Evolutionary conservation across 2,329 filamentous ascomycete species (phyloP), one percentile per base, ranked within the genome.

Genomic region (Colletotrichum sp.): DNA sequence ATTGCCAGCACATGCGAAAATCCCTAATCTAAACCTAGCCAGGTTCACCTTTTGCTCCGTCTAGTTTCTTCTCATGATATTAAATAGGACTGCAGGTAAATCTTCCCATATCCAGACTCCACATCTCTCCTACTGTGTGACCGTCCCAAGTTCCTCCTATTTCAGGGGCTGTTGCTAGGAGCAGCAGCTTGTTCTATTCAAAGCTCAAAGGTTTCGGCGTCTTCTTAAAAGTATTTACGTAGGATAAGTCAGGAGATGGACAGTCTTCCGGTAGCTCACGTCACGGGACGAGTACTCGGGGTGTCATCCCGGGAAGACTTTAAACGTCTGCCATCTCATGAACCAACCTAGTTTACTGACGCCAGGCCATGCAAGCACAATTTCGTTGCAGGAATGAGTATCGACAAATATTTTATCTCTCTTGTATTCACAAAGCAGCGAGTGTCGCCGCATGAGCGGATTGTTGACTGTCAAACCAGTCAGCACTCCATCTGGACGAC

Each of bases 361-460:
- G n/a, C 43, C 6, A n/a, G 10, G 8, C 18, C 18, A 21, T 8
- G n/a, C 43, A 48, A 12, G 9, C 18, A 48, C 9, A 21, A 48
- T 21, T 13, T 13, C n/a, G n/a, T 7, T 48, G 1, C 43, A n/a
- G n/a, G n/a, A 48, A 10, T 48, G 43, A 7, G 43, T 21, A 12
- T 13, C 43, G 18, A 21, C 1, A 21, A 48, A 1, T 1, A 3
- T 12, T 10, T 21, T 21, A 13, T 12, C 43, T n/a, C 0, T 5
- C 6, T 48, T 21, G 3, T 48, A 21, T 6, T 48, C 43, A 13
- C 43, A 48, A 21, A 12, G 43, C 43, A 21, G n/a, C 4, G 2
- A 48, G 43, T 4, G 43, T 21, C n/a, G 6, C 5, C 43, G 3
- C 43, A 13, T 21, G 10, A 48, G 10, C n/a, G 10, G n/a, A 48